These are phyloP conservation scores for Micractinium conductrix DNA, from an alignment of 139 green algal species.

Conservation along the genomic window DNA sequence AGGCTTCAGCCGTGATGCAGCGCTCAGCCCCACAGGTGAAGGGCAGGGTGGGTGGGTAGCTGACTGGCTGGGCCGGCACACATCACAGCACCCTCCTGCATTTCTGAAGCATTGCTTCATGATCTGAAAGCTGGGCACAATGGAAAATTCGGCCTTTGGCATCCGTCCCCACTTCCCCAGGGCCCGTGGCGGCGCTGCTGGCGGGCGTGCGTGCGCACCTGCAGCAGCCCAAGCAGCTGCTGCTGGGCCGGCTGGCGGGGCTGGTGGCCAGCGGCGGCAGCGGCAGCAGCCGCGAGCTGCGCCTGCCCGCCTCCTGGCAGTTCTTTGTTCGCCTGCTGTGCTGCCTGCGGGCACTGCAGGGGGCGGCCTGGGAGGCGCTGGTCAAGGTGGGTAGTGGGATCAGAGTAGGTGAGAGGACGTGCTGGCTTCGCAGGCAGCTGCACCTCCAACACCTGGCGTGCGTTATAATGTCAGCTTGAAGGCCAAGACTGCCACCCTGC, in stretches of 20 bases:
- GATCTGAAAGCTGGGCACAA: too few relatives aligned
- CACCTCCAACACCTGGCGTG: too few relatives aligned
- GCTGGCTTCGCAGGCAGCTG: background rate
- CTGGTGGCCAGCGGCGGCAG: constrained; percentile 31
- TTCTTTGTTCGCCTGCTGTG: constrained; percentile 58
- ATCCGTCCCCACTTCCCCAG: too few relatives aligned
- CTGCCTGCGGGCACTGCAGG: constrained; percentile 56
- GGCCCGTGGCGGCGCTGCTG: constrained; percentile 12
- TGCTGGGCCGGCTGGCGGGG: constrained; percentile 39
- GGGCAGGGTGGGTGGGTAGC: too few relatives aligned
- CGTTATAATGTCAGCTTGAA: too few relatives aligned
- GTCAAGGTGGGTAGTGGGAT: constrained; percentile 20
- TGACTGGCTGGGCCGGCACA: too few relatives aligned
- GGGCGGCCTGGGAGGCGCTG: constrained; percentile 21
- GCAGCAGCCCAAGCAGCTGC: constrained; percentile 28
- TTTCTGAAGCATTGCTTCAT: too few relatives aligned
- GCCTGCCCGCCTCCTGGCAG: constrained; percentile 41
- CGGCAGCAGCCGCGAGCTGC: constrained; percentile 5
- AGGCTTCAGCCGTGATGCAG: constrained; percentile 8
- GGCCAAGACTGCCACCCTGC: too few relatives aligned
- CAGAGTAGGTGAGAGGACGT: background rate
- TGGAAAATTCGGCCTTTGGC: too few relatives aligned
- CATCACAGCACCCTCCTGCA: too few relatives aligned
- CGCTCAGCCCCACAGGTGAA: constrained; percentile 10
- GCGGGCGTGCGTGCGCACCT: background rate